Percentiles rank a stretch among this genome's conserved stretches.
Conservation (phyloP, 768 basidiomycete genomes). For the Cystofilobasidium bisporidii region DNA sequence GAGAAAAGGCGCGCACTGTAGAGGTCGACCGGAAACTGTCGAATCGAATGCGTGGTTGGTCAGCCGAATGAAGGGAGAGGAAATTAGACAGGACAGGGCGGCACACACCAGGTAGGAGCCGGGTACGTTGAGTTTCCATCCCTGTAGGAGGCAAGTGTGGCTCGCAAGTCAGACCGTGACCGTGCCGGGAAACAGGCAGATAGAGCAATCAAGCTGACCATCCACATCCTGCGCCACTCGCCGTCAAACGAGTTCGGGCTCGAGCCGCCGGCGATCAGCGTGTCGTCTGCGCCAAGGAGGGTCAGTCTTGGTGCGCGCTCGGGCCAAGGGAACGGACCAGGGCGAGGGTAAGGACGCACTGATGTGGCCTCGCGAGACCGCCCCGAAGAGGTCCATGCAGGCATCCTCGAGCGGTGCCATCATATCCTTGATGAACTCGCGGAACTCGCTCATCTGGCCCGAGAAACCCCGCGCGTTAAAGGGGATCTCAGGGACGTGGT, state of each 20-base stretch:
- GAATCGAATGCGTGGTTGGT: too few relatives aligned
- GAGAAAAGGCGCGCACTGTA: neutral
- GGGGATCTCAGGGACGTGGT: constrained; percentile 49
- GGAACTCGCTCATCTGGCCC: neutral
- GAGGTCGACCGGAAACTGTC: neutral
- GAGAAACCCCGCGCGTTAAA: constrained; percentile 9
- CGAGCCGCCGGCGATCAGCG: constrained; percentile 10
- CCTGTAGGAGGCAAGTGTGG: too few relatives aligned
- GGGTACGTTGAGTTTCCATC: constrained; percentile 35
- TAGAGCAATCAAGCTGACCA: too few relatives aligned
- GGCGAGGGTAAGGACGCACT: too few relatives aligned
- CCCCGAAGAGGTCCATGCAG: constrained; percentile 48
- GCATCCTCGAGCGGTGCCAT: constrained; percentile 20
- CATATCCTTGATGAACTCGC: neutral
- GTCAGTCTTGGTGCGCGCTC: too few relatives aligned
- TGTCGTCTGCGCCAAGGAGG: neutral
- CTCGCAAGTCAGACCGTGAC: too few relatives aligned
- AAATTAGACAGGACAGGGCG: too few relatives aligned
- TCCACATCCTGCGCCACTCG: constrained; percentile 16
- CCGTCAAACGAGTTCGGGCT: constrained; percentile 7
- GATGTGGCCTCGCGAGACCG: constrained; percentile 2
- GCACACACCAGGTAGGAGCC: constrained; percentile 41
- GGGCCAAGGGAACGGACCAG: too few relatives aligned
- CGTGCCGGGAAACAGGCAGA: too few relatives aligned
- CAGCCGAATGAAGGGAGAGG: too few relatives aligned